phyloP scores from a whole-genome alignment of 768 basidiomycete species.

The Sarcodon aspratus region DNA sequence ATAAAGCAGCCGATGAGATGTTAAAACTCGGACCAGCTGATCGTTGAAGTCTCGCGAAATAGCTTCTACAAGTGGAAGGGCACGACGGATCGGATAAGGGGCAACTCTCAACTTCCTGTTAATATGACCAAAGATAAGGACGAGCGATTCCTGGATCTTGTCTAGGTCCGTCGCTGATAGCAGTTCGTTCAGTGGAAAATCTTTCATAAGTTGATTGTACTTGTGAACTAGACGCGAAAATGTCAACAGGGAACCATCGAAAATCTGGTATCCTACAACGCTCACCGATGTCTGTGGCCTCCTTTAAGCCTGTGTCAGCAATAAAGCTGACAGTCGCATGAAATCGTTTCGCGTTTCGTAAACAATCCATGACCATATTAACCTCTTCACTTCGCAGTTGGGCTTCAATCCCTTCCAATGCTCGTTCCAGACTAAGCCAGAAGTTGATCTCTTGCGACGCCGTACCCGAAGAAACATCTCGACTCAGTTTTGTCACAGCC shows the following conservation, averaged over 20 bases:
- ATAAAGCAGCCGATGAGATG: constrained; percentile 85
- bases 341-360: constrained; percentile 94
- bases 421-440: constrained; percentile 91
- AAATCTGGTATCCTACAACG: constrained; percentile 2
- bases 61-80: constrained; percentile 93
- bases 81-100: constrained; percentile 92
- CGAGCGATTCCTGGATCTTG: constrained; percentile 85
- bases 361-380: constrained; percentile 83
- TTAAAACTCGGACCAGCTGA: constrained; percentile 83
- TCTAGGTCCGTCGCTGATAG: constrained; percentile 93
- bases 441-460: constrained; percentile 99
- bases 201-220: constrained; percentile 98
- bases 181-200: constrained; percentile 95
- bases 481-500: constrained; percentile 87
- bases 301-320: constrained; percentile 93
- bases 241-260: not conserved
- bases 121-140: constrained; percentile 84
- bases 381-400: constrained; percentile 91
- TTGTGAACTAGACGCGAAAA: constrained; percentile 61
- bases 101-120: constrained; percentile 94
- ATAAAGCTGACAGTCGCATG: constrained; percentile 97
- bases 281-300: constrained; percentile 80
- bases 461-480: constrained; percentile 90
- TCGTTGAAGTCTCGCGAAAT: constrained; percentile 98
- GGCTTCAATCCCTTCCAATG: constrained; percentile 84